Conservation (phyloP, 192 early-diverging fungal species). For the Coemansia sp. region DNA sequence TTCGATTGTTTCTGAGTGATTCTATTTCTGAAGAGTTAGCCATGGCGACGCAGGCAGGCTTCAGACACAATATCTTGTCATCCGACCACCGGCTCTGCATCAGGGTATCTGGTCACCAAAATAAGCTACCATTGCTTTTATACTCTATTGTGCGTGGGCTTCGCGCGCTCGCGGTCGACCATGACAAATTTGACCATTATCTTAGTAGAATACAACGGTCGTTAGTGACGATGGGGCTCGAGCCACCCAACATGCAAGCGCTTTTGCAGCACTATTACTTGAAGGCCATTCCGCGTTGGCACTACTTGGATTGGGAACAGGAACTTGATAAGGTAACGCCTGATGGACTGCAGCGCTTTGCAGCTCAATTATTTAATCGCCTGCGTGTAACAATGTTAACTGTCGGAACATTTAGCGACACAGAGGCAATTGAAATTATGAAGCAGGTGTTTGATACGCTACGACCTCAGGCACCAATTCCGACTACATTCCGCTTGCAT, state of each 20-base stretch:
- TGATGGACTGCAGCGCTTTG: constrained; percentile 7
- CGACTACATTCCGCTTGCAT: neutral
- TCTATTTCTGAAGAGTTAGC: neutral
- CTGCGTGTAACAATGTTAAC: constrained; percentile 7
- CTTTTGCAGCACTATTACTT: constrained; percentile 6
- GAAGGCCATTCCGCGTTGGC: constrained; percentile 3
- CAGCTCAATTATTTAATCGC: neutral
- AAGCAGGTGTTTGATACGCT: neutral
- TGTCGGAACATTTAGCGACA: constrained; percentile 4
- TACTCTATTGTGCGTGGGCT: neutral
- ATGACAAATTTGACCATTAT: neutral
- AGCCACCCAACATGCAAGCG: constrained; percentile 1
- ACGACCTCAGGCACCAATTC: neutral
- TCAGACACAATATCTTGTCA: neutral
- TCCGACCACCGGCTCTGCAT: constrained; percentile 4
- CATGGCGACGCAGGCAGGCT: neutral
- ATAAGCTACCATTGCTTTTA: neutral
- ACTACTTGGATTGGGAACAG: neutral
- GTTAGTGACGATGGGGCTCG: neutral
- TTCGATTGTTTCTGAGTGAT: neutral
- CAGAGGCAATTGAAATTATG: neutral
- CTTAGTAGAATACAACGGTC: neutral
- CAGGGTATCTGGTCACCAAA: constrained; percentile 4
- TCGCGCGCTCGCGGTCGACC: neutral
- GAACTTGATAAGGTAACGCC: neutral